A percentile compares a stretch with the other conserved stretches of the same genome.
Conservation (phyloP, 2,329 filamentous ascomycete genomes). For the Xenoacremonium recifei region DNA sequence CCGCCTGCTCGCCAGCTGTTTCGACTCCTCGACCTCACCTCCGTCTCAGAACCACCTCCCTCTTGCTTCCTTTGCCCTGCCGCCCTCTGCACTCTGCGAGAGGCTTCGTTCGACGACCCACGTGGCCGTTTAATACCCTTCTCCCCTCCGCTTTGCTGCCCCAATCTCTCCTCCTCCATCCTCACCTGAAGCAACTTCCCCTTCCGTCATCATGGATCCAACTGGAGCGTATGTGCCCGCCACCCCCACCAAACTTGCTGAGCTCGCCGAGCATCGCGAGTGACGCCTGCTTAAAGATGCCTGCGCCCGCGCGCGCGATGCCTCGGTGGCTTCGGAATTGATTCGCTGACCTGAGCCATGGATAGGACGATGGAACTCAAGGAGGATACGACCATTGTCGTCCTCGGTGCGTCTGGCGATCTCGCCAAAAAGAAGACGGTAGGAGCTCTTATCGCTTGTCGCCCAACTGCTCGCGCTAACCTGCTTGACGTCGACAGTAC, state of each 20-base stretch:
- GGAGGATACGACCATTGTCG: conserved; percentile 95
- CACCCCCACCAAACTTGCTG: conserved; percentile 21
- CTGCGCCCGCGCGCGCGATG: conserved; percentile 2
- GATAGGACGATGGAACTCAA: conserved; percentile 79
- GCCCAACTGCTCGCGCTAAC: conserved; percentile 18
- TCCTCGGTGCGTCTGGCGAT: conserved; percentile 95
- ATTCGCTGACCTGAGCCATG: conserved; percentile 14
- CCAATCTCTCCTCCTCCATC: too few species aligned
- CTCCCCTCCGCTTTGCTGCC: conserved; percentile 2
- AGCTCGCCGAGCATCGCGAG: conserved; percentile 2
- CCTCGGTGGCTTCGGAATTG: conserved; percentile 3
- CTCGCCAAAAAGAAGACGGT: conserved; percentile 99
- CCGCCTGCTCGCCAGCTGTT: conserved; percentile 10
- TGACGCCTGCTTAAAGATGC: background rate
- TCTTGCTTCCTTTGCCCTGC: conserved; percentile 10
- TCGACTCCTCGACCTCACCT: conserved; percentile 16
- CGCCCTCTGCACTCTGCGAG: conserved; percentile 5
- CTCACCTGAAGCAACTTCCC: too few species aligned
- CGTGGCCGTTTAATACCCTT: conserved; percentile 11
- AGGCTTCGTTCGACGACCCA: conserved; percentile 7
- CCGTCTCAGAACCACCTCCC: conserved; percentile 18
- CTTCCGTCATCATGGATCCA: conserved; percentile 21
- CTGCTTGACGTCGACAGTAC: conserved; percentile 61
- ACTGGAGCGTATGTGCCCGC: conserved; percentile 19
- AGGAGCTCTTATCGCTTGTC: conserved; percentile 32